Evolutionary conservation across 2,329 filamentous ascomycete genomes (phyloP), one percentile per base, ranked within the genome.

Genomic region (Ophiostoma australiae): DNA sequence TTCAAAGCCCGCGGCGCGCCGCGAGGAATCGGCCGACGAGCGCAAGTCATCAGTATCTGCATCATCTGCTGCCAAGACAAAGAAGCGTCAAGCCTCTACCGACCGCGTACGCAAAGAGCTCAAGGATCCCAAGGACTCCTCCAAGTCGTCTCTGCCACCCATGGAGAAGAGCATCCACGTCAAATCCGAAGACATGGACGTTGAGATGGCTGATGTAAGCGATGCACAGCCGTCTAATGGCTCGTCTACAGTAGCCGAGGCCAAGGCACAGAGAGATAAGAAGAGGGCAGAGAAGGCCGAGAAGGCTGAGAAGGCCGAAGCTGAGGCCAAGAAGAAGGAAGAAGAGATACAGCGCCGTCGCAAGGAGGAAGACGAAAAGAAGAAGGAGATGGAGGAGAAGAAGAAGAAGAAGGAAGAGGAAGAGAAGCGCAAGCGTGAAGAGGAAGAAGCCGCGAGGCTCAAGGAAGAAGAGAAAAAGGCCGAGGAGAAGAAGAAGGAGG

Each of bases 171-270:
- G 80, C 70, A 85, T 87, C n/a, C 83, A 84, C 67, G 84, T 88
- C 58, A 87, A 87, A 74, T 84, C 84, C 0, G 86, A 88, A 72
- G 85, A 87, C 70, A 76, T 80, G 1, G 86, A 88, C 70, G 77
- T 86, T 10, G 84, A 86, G 27, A 88, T 88, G 86, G 80, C 79
- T 1, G 86, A 88, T 73, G 82, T 80, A 1, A 79, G 73, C 55
- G 68, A 73, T 5, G 72, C 71, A 2, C 77, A 76, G 23, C 15
- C 67, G 0, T 35, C 71, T 0, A 39, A 63, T 4, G 39, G 44
- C 15, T 44, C 37, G 27, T 69, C 79, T 70, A 75, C 78, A 17
- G 80, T 80, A 66, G 72, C 75, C 7, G 78, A 81, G 71, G 76
- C 77, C 33, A 73, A 77, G 27, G 74, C 74, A 13, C 74, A 72